Percentiles rank a stretch among this genome's conserved stretches.
Evolutionary conservation across 2,329 filamentous ascomycete genomes (phyloP).

Genomic region (Aspergillus tamarii): DNA sequence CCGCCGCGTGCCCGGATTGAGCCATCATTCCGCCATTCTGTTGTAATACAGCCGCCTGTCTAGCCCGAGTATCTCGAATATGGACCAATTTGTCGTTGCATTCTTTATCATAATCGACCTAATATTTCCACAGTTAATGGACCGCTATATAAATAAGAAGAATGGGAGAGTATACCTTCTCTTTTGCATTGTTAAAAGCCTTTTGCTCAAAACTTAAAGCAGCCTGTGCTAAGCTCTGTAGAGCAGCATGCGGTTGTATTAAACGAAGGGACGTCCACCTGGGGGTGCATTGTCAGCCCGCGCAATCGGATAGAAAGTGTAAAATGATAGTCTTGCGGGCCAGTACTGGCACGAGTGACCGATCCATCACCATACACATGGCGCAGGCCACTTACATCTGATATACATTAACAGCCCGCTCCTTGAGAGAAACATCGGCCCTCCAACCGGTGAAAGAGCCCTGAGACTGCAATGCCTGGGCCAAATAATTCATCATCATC

Average conservation of each 20-base stretch:
- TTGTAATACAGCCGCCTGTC: conserved; percentile 46
- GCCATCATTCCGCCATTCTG: conserved; percentile 44
- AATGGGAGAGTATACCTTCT: conserved; percentile 29
- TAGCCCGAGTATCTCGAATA: conserved; percentile 49
- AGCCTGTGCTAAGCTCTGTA: conserved; percentile 42
- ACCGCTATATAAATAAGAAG: background rate
- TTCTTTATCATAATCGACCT: conserved; percentile 49
- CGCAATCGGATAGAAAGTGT: background rate
- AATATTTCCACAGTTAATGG: conserved; percentile 1
- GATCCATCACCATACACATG: background rate
- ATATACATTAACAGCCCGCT: conserved; percentile 46
- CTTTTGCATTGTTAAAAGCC: conserved; percentile 46
- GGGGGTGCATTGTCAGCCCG: background rate
- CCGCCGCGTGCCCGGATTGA: conserved; percentile 35
- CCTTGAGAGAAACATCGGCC: conserved; percentile 42
- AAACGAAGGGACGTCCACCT: conserved; percentile 52
- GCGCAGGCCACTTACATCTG: conserved; percentile 44
- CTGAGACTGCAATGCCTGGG: conserved; percentile 44
- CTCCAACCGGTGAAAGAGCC: conserved; percentile 51
- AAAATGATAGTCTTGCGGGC: background rate
- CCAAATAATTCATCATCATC: conserved; percentile 43
- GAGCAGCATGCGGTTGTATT: conserved; percentile 46
- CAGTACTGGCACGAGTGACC: background rate
- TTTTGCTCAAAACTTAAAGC: conserved; percentile 51
- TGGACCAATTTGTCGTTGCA: conserved; percentile 49